Base-by-base conservation (phyloP, 140 eudicot species). In the Anethum foeniculum region DNA sequence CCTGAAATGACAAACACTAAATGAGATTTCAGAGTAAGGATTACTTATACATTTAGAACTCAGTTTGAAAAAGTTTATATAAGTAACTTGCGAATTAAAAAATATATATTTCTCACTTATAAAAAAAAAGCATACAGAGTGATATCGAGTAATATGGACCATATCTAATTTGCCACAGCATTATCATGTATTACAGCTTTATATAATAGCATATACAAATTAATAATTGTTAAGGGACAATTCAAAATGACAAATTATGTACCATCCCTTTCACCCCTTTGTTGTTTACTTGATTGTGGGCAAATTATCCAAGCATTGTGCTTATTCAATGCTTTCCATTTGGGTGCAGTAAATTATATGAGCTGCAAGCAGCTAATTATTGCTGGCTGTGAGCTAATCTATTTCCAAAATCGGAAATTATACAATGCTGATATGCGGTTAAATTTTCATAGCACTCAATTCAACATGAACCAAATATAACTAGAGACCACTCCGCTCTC, bases 401-500 rank as follows among this genome's bases (percentile, higher is more conserved):
- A 15, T 34, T 27, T 34, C 15, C 36, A 68, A 1, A 27, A 6
- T 56, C 28, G 2, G 67, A 56, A 56, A 56, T 23, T 56, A 56
- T 56, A 56, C 21, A 49, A 49, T 21, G n/a, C 18, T 54, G 10
- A 54, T 54, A 16, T 54, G 64, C 6, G 43, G 43, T 54, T 54
- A 54, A 54, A 9, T 27, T 48, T 13, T 49, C 5, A 49, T 14
- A 2, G 56, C 6, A 49, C 4, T 47, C 51, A 47, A 47, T 47
- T 47, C 15, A 47, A 47, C 14, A 7, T 10, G 51, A 47, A 41
- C 15, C 51, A 47, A 11, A 46, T n/a, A n/a, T n/a, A n/a, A n/a
- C n/a, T n/a, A n/a, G n/a, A n/a, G n/a, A n/a, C n/a, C n/a, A 86
- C 83, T 83, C 93, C 49, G 86, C 97, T 47, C 97, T 92, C 86